Conservation (phyloP, 164 flowering plant genomes). For the Stephania yunnanensis region DNA sequence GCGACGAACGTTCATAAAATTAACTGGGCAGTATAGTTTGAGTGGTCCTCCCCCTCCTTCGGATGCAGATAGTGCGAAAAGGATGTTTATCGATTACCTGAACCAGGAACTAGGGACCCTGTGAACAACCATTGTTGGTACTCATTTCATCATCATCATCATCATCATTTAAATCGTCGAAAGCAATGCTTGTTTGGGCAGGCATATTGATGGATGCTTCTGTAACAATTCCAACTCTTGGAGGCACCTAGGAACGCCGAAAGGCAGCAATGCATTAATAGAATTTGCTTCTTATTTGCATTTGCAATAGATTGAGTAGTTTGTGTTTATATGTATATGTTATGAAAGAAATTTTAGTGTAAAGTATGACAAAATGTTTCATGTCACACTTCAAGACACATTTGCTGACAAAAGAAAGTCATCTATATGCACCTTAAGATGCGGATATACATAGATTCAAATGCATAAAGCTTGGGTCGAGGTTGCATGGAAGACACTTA, state of each 20-base stretch:
- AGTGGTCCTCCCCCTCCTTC: conserved; percentile 98
- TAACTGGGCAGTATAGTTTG: conserved; percentile 87
- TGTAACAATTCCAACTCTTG: background rate
- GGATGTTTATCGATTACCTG: conserved; percentile 92
- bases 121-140: conserved; percentile 19
- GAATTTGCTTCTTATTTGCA: background rate
- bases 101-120: conserved; percentile 67
- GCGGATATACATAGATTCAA: too few relatives aligned
- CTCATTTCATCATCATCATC: background rate
- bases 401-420: too few relatives aligned
- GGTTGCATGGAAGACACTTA: too few relatives aligned
- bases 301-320: background rate
- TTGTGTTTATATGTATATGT: background rate
- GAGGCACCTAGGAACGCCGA: background rate
- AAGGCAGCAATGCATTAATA: background rate
- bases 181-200: background rate
- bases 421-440: too few relatives aligned
- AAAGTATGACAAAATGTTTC: too few relatives aligned
- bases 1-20: conserved; percentile 73
- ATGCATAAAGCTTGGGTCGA: too few relatives aligned
- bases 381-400: too few relatives aligned
- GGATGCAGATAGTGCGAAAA: conserved; percentile 81
- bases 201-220: background rate
- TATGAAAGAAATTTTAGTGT: background rate
- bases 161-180: background rate